A percentile compares a stretch with the other conserved stretches of the same genome.
phyloP scores from a whole-genome alignment of 192 early-diverging fungal genomes.

The Phycomyces blakesleeanus region DNA sequence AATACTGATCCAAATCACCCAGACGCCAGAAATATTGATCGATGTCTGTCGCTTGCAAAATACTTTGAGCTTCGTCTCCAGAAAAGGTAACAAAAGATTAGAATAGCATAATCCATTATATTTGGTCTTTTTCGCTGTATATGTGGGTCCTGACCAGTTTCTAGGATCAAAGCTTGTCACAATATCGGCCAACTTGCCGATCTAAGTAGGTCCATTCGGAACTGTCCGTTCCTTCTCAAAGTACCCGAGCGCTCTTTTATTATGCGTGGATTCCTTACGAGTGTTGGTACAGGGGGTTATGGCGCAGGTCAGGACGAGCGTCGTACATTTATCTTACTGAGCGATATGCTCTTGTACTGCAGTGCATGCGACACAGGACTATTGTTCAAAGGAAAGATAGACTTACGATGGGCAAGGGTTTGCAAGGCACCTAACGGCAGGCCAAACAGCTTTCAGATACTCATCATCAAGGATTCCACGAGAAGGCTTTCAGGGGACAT shows the following conservation, averaged over 20 bases:
- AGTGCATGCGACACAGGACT: background rate
- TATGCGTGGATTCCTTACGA: too few species aligned
- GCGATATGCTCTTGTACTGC: background rate
- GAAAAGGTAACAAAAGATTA: background rate
- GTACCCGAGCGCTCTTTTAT: too few species aligned
- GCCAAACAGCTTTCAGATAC: background rate
- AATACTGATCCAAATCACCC: conserved; percentile 8
- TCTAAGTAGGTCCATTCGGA: too few species aligned
- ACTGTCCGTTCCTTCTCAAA: too few species aligned
- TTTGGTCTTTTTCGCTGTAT: too few species aligned
- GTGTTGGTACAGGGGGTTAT: too few species aligned
- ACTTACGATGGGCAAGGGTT: background rate
- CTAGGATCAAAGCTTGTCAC: too few species aligned
- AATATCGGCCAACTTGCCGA: too few species aligned
- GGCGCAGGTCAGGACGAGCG: too few species aligned
- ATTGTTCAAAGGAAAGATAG: background rate
- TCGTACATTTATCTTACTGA: background rate
- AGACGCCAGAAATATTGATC: background rate
- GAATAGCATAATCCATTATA: too few species aligned
- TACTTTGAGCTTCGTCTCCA: background rate
- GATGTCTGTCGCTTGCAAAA: background rate
- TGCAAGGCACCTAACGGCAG: background rate
- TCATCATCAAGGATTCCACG: background rate
- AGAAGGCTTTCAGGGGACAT: too few species aligned
- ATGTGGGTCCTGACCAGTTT: too few species aligned